Conservation (phyloP, 2,329 filamentous ascomycete species). For the Calonectria ilicicola region DNA sequence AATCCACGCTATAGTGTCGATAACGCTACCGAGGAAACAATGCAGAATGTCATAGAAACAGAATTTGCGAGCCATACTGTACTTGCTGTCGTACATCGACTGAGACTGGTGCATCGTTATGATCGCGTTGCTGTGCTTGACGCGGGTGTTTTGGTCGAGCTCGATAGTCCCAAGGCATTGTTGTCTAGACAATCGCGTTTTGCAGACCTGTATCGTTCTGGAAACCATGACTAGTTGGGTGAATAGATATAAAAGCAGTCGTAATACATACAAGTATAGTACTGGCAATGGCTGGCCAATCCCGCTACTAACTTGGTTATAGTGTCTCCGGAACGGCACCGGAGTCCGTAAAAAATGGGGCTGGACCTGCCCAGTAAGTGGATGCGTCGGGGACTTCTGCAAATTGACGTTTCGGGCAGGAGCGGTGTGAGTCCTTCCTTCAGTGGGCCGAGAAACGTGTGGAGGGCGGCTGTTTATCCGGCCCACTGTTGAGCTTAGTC, state of each 20-base stretch:
- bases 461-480: not conserved
- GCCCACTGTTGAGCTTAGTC: not conserved
- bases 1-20: not conserved
- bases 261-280: not conserved
- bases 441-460: too few relatives aligned
- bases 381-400: not conserved
- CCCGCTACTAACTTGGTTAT: too few relatives aligned
- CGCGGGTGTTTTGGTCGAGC: not conserved
- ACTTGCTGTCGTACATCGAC: not conserved
- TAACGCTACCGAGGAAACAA: not conserved
- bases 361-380: not conserved
- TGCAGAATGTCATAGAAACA: not conserved
- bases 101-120: not conserved
- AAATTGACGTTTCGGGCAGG: not conserved
- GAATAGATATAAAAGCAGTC: not conserved
- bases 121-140: not conserved
- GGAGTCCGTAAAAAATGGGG: not conserved
- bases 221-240: not conserved
- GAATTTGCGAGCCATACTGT: not conserved
- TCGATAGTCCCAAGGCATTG: not conserved
- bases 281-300: too few relatives aligned
- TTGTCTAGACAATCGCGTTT: not conserved
- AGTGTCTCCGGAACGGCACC: too few relatives aligned
- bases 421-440: not conserved
- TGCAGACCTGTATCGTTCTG: not conserved